Evolutionary conservation across 805 yeast genomes (phyloP).

Genomic region (Myxozyma lipomycoides): DNA sequence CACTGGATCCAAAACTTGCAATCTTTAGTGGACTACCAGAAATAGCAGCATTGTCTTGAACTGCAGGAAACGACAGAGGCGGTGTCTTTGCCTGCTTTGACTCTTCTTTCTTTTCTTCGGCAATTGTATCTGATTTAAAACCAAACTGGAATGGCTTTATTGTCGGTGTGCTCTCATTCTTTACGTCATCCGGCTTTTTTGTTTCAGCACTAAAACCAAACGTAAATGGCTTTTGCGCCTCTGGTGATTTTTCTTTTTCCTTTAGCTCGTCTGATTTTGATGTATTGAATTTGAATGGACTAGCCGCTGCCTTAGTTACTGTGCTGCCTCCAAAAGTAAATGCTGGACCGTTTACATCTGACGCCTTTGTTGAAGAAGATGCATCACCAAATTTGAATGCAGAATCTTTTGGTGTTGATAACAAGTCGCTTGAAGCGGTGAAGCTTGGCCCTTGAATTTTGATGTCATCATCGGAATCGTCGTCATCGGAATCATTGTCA

Average conservation of each 20-base stretch:
- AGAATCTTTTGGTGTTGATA: neutral
- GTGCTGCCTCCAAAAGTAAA: conserved; percentile 2
- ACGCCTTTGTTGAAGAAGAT: neutral
- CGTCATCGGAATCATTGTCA: neutral
- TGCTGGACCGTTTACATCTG: conserved; percentile 8
- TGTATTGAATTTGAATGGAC: conserved; percentile 9
- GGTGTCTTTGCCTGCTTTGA: conserved; percentile 2
- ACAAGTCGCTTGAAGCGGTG: neutral
- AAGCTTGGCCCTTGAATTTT: conserved; percentile 16
- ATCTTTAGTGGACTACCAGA: conserved; percentile 18
- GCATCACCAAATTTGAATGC: conserved; percentile 6
- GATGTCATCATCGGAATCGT: conserved; percentile 3
- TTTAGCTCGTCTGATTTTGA: neutral
- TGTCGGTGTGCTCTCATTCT: conserved; percentile 1
- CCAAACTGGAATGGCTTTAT: neutral
- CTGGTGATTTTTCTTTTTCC: neutral
- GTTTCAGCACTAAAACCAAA: conserved; percentile 1
- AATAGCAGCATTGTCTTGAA: neutral
- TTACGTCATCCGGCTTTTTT: neutral
- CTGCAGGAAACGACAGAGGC: conserved; percentile 5
- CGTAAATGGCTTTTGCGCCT: neutral
- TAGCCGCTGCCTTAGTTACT: neutral
- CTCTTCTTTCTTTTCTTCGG: neutral
- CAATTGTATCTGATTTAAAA: neutral
- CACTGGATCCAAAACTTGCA: conserved; percentile 9